phyloP scores from a whole-genome alignment of 306 rosid genomes.

The Dicorynia guianensis region DNA sequence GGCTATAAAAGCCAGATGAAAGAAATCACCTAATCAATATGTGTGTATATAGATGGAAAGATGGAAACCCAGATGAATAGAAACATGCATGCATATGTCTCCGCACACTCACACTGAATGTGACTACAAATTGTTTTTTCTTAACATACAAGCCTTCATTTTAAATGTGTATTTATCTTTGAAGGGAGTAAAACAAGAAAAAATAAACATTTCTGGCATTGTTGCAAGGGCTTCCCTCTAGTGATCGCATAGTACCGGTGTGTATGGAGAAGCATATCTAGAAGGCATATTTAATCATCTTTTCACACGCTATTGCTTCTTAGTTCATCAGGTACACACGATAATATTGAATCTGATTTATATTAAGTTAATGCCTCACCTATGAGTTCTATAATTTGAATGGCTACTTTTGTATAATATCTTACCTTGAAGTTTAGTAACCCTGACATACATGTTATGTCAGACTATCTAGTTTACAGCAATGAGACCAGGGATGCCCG shows the following conservation, averaged over 20 bases:
- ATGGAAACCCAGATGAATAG: neutral
- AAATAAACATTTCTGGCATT: neutral
- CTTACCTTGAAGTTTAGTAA: neutral
- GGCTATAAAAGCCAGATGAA: neutral
- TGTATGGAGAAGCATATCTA: neutral
- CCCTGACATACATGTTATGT: neutral
- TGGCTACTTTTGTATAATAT: neutral
- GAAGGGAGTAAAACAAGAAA: neutral
- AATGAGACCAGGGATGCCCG: conserved; percentile 2
- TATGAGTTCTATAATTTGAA: neutral
- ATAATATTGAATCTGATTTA: neutral
- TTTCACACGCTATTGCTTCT: too few species aligned
- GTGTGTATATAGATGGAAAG: neutral
- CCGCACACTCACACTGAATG: too few species aligned
- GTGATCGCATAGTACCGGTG: neutral
- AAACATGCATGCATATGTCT: too few species aligned
- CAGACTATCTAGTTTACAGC: neutral
- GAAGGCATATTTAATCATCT: too few species aligned
- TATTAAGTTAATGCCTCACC: neutral
- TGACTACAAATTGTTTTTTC: too few species aligned
- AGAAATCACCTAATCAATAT: too few species aligned
- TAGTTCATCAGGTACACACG: too few species aligned
- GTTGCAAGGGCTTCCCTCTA: neutral
- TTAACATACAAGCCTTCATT: too few species aligned
- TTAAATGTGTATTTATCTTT: neutral